Evolutionary conservation across 345 rosid species (phyloP).

Genomic region (Nephelium lappaceum): DNA sequence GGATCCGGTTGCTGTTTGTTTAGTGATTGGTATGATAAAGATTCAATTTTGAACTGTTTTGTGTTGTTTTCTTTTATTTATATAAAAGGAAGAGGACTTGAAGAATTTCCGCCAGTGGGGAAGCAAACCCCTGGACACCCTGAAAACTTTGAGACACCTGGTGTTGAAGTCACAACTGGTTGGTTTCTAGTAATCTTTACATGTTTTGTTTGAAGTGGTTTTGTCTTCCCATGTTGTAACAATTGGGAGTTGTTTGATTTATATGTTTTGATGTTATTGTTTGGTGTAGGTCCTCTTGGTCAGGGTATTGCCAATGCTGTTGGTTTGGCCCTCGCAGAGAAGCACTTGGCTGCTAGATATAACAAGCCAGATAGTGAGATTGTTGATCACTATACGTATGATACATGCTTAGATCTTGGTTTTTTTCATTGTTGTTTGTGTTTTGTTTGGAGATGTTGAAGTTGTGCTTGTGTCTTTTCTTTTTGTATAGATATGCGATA

Average conservation of each 20-base stretch:
- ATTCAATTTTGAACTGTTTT: background rate
- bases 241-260: background rate
- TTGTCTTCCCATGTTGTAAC: background rate
- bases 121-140: slow-evolving; percentile 99
- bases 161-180: slow-evolving; percentile 99
- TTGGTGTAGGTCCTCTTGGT: slow-evolving; percentile 82
- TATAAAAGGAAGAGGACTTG: slow-evolving; percentile 86
- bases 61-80: background rate
- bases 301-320: slow-evolving; percentile 94
- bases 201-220: background rate
- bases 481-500: slow-evolving; percentile 55
- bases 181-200: slow-evolving; percentile 15
- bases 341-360: slow-evolving; percentile 87
- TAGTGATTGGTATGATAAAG: background rate
- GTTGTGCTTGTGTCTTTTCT: background rate
- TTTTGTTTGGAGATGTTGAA: slow-evolving; percentile 7
- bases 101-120: slow-evolving; percentile 90
- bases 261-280: background rate
- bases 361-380: slow-evolving; percentile 83
- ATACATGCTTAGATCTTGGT: background rate
- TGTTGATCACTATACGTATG: slow-evolving; percentile 89
- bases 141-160: slow-evolving; percentile 99
- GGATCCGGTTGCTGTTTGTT: background rate
- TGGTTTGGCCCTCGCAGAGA: slow-evolving; percentile 94
- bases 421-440: background rate